Conservation (phyloP, 345 rosid genomes). For the Citrus inodora region DNA sequence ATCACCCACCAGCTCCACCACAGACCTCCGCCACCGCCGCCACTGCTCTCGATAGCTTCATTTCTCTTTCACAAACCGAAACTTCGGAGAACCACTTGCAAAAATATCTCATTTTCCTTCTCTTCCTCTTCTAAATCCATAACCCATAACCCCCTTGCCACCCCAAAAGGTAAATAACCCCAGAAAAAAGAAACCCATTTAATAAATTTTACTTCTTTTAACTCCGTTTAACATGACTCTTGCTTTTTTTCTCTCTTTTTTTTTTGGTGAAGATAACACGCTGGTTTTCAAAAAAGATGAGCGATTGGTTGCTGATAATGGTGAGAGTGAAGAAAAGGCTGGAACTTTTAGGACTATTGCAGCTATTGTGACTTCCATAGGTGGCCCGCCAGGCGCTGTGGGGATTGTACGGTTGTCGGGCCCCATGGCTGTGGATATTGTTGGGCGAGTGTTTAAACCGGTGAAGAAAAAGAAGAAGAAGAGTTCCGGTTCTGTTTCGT, state of each 20-base stretch:
- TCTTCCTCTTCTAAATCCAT: slow-evolving; percentile 33
- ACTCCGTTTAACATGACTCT: not conserved
- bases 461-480: slow-evolving; percentile 40
- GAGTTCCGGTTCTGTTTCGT: slow-evolving; percentile 24
- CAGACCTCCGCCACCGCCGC: slow-evolving; percentile 12
- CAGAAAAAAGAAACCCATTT: not conserved
- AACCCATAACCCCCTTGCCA: slow-evolving; percentile 33
- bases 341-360: slow-evolving; percentile 56
- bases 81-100: slow-evolving; percentile 18
- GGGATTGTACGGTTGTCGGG: slow-evolving; percentile 81
- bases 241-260: not conserved
- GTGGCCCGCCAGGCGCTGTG: slow-evolving; percentile 82
- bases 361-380: slow-evolving; percentile 77
- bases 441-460: slow-evolving; percentile 55
- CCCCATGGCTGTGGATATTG: slow-evolving; percentile 63
- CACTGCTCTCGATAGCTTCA: slow-evolving; percentile 5
- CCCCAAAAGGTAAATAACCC: slow-evolving; percentile 35
- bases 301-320: slow-evolving; percentile 33
- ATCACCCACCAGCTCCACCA: slow-evolving; percentile 31
- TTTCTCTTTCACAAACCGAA: slow-evolving; percentile 7
- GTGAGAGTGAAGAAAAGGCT: slow-evolving; percentile 17
- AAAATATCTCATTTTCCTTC: slow-evolving; percentile 23
- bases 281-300: slow-evolving; percentile 51
- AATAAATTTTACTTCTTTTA: not conserved
- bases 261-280: slow-evolving; percentile 35